phyloP scores from a whole-genome alignment of 2,329 filamentous ascomycete species.

The Hypomyces perniciosus region DNA sequence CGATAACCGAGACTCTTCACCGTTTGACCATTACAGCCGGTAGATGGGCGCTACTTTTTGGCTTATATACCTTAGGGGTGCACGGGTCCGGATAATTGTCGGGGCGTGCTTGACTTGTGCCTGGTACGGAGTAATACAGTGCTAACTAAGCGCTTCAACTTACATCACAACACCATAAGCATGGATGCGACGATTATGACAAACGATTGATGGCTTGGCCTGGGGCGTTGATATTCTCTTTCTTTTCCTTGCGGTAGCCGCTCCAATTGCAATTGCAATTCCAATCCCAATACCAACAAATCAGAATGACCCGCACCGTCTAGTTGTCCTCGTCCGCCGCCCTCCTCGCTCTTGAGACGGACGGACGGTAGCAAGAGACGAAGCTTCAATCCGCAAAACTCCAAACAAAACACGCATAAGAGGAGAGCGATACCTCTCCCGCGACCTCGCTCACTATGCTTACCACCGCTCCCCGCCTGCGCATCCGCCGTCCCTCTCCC shows the following conservation, averaged over 20 bases:
- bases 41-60: constrained; percentile 2
- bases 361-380: background rate
- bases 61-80: constrained; percentile 17
- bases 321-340: background rate
- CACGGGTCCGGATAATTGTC: background rate
- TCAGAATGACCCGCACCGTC: background rate
- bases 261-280: background rate
- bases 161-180: background rate
- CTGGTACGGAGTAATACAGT: background rate
- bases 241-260: background rate
- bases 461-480: constrained; percentile 53
- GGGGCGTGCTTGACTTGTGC: background rate
- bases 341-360: background rate
- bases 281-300: background rate
- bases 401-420: background rate
- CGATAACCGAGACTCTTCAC: constrained; percentile 53
- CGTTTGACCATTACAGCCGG: constrained; percentile 59
- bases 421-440: background rate
- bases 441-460: constrained; percentile 44
- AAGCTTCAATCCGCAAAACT: background rate
- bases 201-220: background rate
- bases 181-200: background rate
- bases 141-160: background rate
- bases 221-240: background rate
- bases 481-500: constrained; percentile 64